Base-by-base conservation (phyloP, 345 rosid species). In the Raphanus raphanistrum region DNA sequence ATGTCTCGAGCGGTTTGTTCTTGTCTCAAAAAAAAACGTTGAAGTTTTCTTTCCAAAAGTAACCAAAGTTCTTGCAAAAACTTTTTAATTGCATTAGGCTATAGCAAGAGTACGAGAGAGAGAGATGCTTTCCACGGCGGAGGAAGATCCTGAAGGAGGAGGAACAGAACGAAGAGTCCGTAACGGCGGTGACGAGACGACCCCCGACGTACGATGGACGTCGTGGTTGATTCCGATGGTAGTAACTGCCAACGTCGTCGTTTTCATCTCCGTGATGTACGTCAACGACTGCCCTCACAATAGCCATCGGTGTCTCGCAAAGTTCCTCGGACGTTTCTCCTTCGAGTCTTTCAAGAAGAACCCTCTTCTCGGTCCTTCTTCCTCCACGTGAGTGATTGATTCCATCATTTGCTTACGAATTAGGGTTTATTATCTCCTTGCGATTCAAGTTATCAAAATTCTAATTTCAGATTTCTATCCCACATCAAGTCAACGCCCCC, bases 291-390 rank as follows among this genome's bases (percentile, higher is more conserved):
- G 99, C 68, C 97, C 99, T 68, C 84, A 85, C 50, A 60, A 84
- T 33, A 29, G 29, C 67, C 57, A 86, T 26, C 74, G 82, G 5
- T 95, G 99, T 63, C 89, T 88, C 27, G 94, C 86, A 5, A 86
- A 75, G 84, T 86, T 91, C 72, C 89, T 95, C 6, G 90, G 94
- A 28, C 85, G 98, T 79, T 36, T 91, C 64, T 89, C 96, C 1
- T 92, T 94, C 75, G 84, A 92, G 86, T 94, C 98, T 29, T 81
- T 87, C 70, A 86, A 77, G 74, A 86, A 84, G 28, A 94, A 94
- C 48, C 98, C 94, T 75, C 87, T 92, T 27, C 88, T 94, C 26
- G 98, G 98, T n/a, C 98, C 98, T 4, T 94, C 98, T 72, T 87
- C 96, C 66, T 28, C 68, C 13, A 87, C 98, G 98, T 94, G 66